A percentile compares a stretch with the other conserved stretches of the same genome.
Evolutionary conservation across 2,329 filamentous ascomycete genomes (phyloP).

Genomic region (Fusarium odoratissimum): DNA sequence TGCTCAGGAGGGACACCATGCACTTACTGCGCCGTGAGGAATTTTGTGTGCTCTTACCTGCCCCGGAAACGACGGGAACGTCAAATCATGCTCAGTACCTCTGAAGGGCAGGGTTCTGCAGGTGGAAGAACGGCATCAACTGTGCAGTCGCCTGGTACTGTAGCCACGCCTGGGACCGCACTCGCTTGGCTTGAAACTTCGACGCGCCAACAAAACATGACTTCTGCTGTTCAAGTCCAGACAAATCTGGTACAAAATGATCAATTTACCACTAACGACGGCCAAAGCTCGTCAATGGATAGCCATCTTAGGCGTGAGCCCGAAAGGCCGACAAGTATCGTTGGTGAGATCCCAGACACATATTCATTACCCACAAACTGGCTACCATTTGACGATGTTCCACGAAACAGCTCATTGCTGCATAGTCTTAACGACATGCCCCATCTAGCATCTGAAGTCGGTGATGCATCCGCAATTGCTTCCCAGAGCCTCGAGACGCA

Average conservation of each 20-base stretch:
- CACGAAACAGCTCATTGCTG: fast-evolving
- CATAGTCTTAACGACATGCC: fast-evolving
- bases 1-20: not conserved
- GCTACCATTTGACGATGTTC: not conserved
- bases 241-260: not conserved
- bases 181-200: not conserved
- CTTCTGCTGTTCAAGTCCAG: not conserved
- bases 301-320: not conserved
- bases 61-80: not conserved
- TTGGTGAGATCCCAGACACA: not conserved
- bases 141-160: not conserved
- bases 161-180: not conserved
- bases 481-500: not conserved
- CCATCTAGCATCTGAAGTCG: not conserved
- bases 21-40: not conserved
- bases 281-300: not conserved
- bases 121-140: not conserved
- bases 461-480: not conserved
- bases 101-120: not conserved
- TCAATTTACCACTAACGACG: not conserved
- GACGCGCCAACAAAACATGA: not conserved
- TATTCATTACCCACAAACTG: not conserved
- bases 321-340: not conserved
- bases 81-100: no score
- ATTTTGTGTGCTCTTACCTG: not conserved